Conservation (phyloP, 23 red algal genomes). For the Gracilariopsis chorda region DNA sequence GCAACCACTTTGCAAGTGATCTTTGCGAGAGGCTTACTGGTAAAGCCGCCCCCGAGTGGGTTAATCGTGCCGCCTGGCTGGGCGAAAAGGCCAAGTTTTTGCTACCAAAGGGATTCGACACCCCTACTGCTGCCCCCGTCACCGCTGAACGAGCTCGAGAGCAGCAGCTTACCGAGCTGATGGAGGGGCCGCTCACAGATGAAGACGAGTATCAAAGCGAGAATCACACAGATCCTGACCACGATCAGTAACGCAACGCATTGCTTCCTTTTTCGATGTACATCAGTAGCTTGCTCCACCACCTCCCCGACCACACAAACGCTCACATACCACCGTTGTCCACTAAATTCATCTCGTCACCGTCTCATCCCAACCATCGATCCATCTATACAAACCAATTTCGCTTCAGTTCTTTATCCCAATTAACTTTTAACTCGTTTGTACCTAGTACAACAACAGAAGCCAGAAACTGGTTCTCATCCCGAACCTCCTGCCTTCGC, state of each 20-base stretch:
- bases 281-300: too few relatives aligned
- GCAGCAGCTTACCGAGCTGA: not conserved
- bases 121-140: constrained; percentile 64
- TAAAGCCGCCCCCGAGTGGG: constrained; percentile 54
- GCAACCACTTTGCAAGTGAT: constrained; percentile 77
- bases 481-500: too few relatives aligned
- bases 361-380: too few relatives aligned
- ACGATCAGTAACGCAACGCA: not conserved
- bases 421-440: too few relatives aligned
- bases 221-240: not conserved
- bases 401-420: too few relatives aligned
- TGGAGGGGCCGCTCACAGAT: constrained; percentile 10
- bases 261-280: too few relatives aligned
- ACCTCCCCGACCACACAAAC: too few relatives aligned
- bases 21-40: constrained; percentile 70
- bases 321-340: too few relatives aligned
- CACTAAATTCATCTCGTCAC: not conserved
- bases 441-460: too few relatives aligned
- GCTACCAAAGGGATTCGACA: constrained; percentile 70
- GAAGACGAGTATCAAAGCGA: not conserved
- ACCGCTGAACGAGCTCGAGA: constrained; percentile 26
- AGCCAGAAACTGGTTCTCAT: too few relatives aligned
- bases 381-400: too few relatives aligned
- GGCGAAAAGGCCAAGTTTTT: constrained; percentile 68
- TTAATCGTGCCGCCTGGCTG: constrained; percentile 67